phyloP scores from a whole-genome alignment of 2,329 filamentous ascomycete species.

The Beauveria sp. region DNA sequence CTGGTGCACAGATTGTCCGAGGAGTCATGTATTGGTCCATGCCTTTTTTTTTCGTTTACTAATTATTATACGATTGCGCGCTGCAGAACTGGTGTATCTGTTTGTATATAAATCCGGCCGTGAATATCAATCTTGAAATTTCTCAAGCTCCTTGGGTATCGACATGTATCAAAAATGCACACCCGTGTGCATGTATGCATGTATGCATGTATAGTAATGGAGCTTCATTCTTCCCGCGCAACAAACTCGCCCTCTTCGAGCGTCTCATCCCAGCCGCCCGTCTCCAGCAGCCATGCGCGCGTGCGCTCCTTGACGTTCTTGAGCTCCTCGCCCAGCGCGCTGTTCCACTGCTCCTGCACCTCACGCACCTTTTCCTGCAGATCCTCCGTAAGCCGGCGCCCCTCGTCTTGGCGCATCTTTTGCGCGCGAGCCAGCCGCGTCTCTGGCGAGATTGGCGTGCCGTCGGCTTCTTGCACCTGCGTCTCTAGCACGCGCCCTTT shows the following conservation, averaged over 20 bases:
- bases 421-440: slow-evolving; percentile 36
- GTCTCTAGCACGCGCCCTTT: slow-evolving; percentile 60
- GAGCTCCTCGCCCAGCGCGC: slow-evolving; percentile 74
- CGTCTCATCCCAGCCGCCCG: slow-evolving; percentile 83
- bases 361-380: slow-evolving; percentile 88
- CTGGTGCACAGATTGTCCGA: background rate
- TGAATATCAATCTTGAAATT: background rate
- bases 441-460: slow-evolving; percentile 23
- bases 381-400: slow-evolving; percentile 67
- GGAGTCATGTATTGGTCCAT: background rate
- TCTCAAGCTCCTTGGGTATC: slow-evolving; percentile 22
- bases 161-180: slow-evolving; percentile 12
- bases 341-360: slow-evolving; percentile 85
- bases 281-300: slow-evolving; percentile 62
- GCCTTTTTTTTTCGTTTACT: background rate
- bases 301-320: slow-evolving; percentile 67
- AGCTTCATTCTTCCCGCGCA: slow-evolving; percentile 26
- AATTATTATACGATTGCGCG: background rate
- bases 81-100: background rate
- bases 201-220: background rate
- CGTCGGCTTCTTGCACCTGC: slow-evolving; percentile 42
- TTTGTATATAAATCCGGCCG: slow-evolving; percentile 2
- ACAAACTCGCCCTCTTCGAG: slow-evolving; percentile 51
- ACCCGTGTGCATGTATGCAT: background rate
- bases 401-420: slow-evolving; percentile 58